Base-by-base conservation (phyloP, 1,139 yeast species). In the Hansenula anomala region DNA sequence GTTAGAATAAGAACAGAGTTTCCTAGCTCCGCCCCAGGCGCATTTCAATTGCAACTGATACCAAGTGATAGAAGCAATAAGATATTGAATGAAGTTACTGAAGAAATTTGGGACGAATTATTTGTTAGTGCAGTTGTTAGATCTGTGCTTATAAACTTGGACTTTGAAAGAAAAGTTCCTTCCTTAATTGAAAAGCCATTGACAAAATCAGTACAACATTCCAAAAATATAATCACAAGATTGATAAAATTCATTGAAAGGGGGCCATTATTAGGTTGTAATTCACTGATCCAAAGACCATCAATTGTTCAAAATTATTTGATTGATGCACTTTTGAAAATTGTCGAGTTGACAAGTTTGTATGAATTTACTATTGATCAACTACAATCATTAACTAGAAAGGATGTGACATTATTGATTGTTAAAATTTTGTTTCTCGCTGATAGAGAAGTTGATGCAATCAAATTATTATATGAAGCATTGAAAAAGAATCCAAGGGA, bases 121-220 rank as follows among this genome's bases (percentile, higher is more conserved):
- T 86, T 78, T 59, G 80, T 88, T 36, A 79, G 88, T 45, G 75
- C 85, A 3, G 69, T 89, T 50, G 75, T 88, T 33, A 70, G 98
- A 51, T 69, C 88, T 18, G 59, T 90, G 22, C 63, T 88, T 34
- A 85, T 79, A 46, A 72, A 81, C 29, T 89, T 82, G 48, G 86
- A 73, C 37, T 69, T 73, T 16, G 79, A 75, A 37, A 75, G 85
- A 66, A 84, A 52, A 68, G 66, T 49, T 46, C 89, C 89, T 0
- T 72, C 73, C 0, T 56, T 72, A 54, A 61, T 69, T 31, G 73
- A 71, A 43, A 63, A 60, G 35, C 64, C 71, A 14, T 60, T 69
- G 15, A 67, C 71, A 51, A 70, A 61, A 45, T 71, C 71, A 41
- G 56, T 66, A 11, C 63, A 65, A 23, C 63, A 76, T 28, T 73